Evolutionary conservation across 768 basidiomycete genomes (phyloP).

Genomic region (Chalciporus piperatus): DNA sequence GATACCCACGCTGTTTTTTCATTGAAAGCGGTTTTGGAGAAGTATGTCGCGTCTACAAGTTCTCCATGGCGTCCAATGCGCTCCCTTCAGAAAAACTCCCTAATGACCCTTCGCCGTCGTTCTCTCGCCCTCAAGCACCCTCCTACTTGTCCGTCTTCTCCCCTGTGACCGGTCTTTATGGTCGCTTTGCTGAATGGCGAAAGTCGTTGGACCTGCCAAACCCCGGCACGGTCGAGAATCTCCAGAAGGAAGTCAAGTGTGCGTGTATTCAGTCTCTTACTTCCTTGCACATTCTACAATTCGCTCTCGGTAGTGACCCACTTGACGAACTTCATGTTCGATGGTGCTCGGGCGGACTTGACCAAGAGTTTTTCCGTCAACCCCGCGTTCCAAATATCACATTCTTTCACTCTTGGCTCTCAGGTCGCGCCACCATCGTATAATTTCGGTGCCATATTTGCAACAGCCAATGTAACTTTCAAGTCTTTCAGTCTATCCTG

Average conservation of each 20-base stretch:
- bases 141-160: constrained; percentile 34
- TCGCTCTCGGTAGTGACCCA: constrained; percentile 64
- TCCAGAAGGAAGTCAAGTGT: constrained; percentile 94
- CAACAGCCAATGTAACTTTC: constrained; percentile 65
- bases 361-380: constrained; percentile 89
- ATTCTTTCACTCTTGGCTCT: constrained; percentile 90
- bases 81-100: constrained; percentile 40
- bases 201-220: constrained; percentile 77
- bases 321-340: constrained; percentile 92
- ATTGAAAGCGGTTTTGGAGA: constrained; percentile 30
- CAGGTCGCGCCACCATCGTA: constrained; percentile 83
- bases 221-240: constrained; percentile 91
- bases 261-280: constrained; percentile 22
- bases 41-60: constrained; percentile 22
- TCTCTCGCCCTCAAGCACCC: constrained; percentile 38
- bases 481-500: constrained; percentile 11
- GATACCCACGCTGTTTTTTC: constrained; percentile 33
- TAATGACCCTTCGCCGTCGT: constrained; percentile 36
- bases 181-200: constrained; percentile 79
- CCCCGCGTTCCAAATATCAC: constrained; percentile 98
- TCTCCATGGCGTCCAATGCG: constrained; percentile 45
- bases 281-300: not conserved
- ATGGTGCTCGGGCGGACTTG: constrained; percentile 95
- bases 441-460: constrained; percentile 93
- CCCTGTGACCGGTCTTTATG: constrained; percentile 66